These are phyloP conservation scores for Thielaviopsis ethacetica DNA, from an alignment of 2,329 filamentous ascomycete species.

Conservation along the genomic window DNA sequence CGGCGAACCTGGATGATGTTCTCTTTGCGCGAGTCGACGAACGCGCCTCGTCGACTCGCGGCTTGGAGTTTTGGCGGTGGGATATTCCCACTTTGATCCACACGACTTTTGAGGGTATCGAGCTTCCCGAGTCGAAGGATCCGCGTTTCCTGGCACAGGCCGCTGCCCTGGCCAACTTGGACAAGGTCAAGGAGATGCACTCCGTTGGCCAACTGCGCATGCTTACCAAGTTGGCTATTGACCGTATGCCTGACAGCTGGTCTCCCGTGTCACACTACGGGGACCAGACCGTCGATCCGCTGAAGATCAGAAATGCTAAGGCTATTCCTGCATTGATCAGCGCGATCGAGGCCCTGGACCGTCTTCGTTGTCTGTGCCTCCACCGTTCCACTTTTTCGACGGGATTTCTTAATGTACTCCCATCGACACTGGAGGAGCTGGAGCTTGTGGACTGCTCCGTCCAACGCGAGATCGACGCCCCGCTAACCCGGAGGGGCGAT, in stretches of 20 bases:
- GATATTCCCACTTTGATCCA: neutral
- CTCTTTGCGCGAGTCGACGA: neutral
- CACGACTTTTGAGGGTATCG: neutral
- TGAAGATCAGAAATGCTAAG: neutral
- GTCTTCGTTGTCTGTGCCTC: neutral
- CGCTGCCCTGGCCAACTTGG: neutral
- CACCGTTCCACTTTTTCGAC: neutral
- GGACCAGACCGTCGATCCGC: neutral
- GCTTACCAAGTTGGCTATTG: neutral
- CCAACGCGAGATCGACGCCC: neutral
- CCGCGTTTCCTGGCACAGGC: neutral
- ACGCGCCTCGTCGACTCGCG: neutral
- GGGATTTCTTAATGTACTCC: neutral
- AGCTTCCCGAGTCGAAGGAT: neutral
- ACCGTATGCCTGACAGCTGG: neutral
- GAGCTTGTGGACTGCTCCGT: neutral
- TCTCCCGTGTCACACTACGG: neutral
- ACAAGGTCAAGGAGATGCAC: neutral
- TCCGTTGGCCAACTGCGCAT: neutral
- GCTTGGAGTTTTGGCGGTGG: neutral
- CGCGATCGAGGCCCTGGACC: neutral
- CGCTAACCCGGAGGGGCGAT: neutral
- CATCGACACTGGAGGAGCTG: neutral
- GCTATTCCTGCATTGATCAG: neutral
- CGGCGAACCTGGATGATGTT: neutral